Percentiles rank a stretch among this genome's conserved stretches.
Conservation (phyloP, 176 grass and related monocot species). For the Phoenix dactylifera region DNA sequence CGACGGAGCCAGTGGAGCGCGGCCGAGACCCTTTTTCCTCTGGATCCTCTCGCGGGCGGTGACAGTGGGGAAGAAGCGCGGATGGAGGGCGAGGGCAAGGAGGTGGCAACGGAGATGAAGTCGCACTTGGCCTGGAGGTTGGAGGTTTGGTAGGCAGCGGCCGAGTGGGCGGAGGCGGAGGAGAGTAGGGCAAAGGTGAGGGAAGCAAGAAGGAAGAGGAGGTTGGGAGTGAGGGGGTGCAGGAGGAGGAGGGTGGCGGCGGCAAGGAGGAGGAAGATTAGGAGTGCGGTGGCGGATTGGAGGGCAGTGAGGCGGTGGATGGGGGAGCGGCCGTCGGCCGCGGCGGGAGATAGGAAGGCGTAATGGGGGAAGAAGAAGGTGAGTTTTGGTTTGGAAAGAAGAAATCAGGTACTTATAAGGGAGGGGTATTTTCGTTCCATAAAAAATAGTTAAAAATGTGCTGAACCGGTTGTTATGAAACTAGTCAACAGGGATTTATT, state of each 20-base stretch:
- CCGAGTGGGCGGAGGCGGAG: conserved; percentile 23
- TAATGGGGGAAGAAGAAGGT: neutral
- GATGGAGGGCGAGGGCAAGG: conserved; percentile 16
- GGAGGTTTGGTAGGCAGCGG: conserved; percentile 14
- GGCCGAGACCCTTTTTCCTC: too few species aligned
- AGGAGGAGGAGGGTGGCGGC: conserved; percentile 11
- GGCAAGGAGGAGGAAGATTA: conserved; percentile 6
- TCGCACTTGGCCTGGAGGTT: conserved; percentile 44
- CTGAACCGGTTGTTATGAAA: too few species aligned
- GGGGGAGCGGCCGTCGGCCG: conserved; percentile 4
- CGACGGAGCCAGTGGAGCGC: too few species aligned
- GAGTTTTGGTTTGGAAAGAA: too few species aligned
- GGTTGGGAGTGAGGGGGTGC: conserved; percentile 5
- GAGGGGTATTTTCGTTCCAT: too few species aligned
- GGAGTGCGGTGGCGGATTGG: conserved; percentile 1
- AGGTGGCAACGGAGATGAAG: conserved; percentile 18
- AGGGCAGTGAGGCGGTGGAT: conserved; percentile 1
- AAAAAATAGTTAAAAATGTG: too few species aligned
- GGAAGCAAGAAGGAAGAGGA: conserved; percentile 29
- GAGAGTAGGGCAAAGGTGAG: conserved; percentile 23
- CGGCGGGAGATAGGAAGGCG: conserved; percentile 3
- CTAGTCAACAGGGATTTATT: too few species aligned
- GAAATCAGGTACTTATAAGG: too few species aligned
- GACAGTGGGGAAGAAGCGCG: conserved; percentile 21
- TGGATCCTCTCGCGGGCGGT: too few species aligned